Base-by-base conservation (phyloP, 371 early-diverging fungal genomes). In the Mortierella sp. region DNA sequence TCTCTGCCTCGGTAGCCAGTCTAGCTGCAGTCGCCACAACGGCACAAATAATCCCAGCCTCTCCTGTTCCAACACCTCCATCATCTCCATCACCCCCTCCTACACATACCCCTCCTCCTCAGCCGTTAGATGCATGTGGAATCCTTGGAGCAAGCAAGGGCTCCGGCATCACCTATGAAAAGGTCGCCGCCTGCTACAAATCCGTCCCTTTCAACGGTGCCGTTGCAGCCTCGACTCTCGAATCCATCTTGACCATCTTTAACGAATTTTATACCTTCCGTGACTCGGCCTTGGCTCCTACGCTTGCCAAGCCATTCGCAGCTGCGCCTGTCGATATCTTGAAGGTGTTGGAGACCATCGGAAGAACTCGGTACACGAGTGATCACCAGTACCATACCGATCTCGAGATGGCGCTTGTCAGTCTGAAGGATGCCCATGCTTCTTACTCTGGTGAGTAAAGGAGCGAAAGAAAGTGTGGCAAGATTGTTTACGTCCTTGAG, bases 171-270 rank as follows among this genome's bases (percentile, higher is more conserved):
- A 68, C 26, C n/a, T 43, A 45, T 43, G 34, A 40, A 0, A 26
- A 40, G 11, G 64, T 74, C 44, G 52, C 64, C 39, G 31, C 47
- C 24, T 74, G 75, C 65, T 74, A 74, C 69, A 39, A 69, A 7
- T 31, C 64, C 52, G 64, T 74, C 40, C 63, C 47, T 0, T 69
- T 63, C 52, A 48, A 74, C 34, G 13, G 29, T 22, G 31, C 29
- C 2, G 53, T 44, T n/a, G 75, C 69, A 45, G 31, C 14, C 9
- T 2, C 50, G 5, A 69, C 69, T 64, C 26, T 68, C 50, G 41
- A 68, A 4, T 47, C 64, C 8, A 22, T 74, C 41, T 44, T 13
- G 9, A 68, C 47, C 11, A 26, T 74, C 31, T 64, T 48, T 6
- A 64, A 63, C 44, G 75, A 74, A 22, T 24, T 68, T 37, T 68